These are phyloP conservation scores for Botrytis elliptica DNA, from an alignment of 2,329 filamentous ascomycete species.

Conservation along the genomic window DNA sequence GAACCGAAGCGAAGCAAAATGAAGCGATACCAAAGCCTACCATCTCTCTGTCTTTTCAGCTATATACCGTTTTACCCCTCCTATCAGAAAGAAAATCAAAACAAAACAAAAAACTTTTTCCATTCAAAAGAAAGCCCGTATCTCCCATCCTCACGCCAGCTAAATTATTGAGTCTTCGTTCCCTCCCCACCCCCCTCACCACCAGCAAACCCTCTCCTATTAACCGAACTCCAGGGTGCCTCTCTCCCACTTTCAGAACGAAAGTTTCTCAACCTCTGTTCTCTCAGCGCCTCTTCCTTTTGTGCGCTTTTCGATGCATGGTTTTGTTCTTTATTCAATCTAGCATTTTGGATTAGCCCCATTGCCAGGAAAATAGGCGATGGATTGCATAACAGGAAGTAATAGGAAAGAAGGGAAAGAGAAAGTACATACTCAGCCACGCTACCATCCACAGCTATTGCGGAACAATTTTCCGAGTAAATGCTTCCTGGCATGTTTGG, in stretches of 20 bases:
- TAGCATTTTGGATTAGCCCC: fast-evolving
- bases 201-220: background rate
- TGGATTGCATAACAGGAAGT: background rate
- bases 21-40: too few relatives aligned
- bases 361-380: fast-evolving
- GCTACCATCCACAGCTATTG: background rate
- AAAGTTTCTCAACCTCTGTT: background rate
- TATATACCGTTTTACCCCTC: background rate
- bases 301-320: background rate
- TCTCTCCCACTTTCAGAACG: background rate
- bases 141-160: fast-evolving
- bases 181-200: background rate
- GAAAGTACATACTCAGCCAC: background rate
- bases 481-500: background rate
- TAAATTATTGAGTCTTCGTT: background rate
- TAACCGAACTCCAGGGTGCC: background rate
- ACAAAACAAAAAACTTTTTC: background rate
- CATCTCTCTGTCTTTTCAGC: background rate
- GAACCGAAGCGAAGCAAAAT: too few relatives aligned
- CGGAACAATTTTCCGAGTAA: background rate
- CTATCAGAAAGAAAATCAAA: too few relatives aligned
- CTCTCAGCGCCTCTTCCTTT: background rate
- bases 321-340: background rate
- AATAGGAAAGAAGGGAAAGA: background rate
- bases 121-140: background rate